Evolutionary conservation across 129 eudicot genomes (phyloP).

Genomic region (Heracleum sosnowskyi): DNA sequence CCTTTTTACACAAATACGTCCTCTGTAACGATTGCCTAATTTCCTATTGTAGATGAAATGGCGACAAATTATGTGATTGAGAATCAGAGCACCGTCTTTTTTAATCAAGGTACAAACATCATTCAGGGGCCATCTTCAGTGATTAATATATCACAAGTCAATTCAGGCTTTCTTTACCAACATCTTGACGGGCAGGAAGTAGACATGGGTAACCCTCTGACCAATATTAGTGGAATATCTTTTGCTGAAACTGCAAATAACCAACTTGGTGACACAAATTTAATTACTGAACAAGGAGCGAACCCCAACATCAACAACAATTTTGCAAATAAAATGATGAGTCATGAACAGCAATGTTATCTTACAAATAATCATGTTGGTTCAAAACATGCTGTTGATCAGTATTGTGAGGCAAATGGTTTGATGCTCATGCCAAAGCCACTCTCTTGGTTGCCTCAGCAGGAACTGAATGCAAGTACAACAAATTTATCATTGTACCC

Average conservation of each 20-base stretch:
- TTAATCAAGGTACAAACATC: neutral
- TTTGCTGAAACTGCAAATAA: constrained; percentile 9
- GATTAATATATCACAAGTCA: constrained; percentile 4
- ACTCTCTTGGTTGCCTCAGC: neutral
- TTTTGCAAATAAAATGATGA: neutral
- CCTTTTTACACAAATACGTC: neutral
- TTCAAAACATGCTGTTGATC: neutral
- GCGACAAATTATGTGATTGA: constrained; percentile 2
- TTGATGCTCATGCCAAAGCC: neutral
- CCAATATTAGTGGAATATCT: neutral
- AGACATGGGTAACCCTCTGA: constrained; percentile 8
- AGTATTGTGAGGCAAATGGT: constrained; percentile 7
- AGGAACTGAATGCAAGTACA: neutral
- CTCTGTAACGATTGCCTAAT: neutral
- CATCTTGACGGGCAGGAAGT: constrained; percentile 9
- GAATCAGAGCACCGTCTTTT: neutral
- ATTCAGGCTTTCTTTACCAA: neutral
- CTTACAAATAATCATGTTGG: neutral
- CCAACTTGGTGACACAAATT: constrained; percentile 10
- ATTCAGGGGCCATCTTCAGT: constrained; percentile 13
- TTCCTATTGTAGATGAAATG: neutral
- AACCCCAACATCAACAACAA: neutral
- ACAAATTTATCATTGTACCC: neutral
- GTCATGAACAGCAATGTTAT: neutral
- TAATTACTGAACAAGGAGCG: neutral